Base-by-base conservation (phyloP, 257 asterid species). In the Parsonsia alboflavescens region DNA sequence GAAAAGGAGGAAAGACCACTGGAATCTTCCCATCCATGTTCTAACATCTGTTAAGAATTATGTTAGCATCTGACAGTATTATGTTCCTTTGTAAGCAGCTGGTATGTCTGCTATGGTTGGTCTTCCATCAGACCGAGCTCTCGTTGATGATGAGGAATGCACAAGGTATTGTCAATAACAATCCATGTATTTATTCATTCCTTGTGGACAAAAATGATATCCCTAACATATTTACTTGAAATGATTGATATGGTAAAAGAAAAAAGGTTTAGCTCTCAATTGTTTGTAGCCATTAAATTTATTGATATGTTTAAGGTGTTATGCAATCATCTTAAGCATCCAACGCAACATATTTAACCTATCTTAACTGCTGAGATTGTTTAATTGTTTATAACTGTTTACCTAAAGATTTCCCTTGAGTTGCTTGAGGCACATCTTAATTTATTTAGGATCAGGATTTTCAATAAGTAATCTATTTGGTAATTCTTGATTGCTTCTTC, bases 41-140 rank as follows among this genome's bases (percentile, higher is more conserved):
- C 16, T 1, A n/a, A 0, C 26, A 65, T 16, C 48, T 64, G 11
- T 6, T 33, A 33, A 33, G 39, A 33, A 33, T 33, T 33, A 33
- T 33, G 3, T 33, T 17, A 39, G 70, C n/a, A 39, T 8, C 49
- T 65, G 15, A 65, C 49, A 1, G 26, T 63, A 59, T 65, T 65
- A 11, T 30, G 11, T 76, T 73, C 58, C 64, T 69, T 39, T 26
- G 16, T 54, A 36, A 70, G 70, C 75, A 89, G 97, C 74, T 58
- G 89, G 96, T 62, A 91, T 90, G 96, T 79, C 94, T 68, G 80
- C 88, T 74, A 91, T 93, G 97, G 77, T 91, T 78, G 98, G 98
- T 79, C 97, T 93, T 73, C 97, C 96, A 73, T 93, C 97, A 46
- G 98, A 91, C 81, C 93, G 89, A 24, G 94, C 97, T 71, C 94